Percentiles rank a stretch among this genome's conserved stretches.
phyloP scores from a whole-genome alignment of 1,284 basidiomycete genomes.

The Ganoderma lingzhi region DNA sequence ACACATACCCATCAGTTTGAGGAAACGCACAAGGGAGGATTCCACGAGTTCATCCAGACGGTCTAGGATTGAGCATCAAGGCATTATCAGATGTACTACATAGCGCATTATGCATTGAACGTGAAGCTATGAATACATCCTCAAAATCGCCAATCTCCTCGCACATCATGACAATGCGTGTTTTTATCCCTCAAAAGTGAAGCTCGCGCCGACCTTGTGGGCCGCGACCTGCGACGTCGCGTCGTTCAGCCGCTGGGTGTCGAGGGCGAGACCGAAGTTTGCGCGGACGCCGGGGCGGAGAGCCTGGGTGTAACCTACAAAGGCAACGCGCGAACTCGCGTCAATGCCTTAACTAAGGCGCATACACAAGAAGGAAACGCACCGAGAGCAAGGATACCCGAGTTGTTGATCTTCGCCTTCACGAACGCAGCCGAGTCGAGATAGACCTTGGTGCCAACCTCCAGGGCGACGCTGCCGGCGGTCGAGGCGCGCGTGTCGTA shows the following conservation, averaged over 20 bases:
- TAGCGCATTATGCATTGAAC: conserved; percentile 33
- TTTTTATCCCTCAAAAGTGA: conserved; percentile 74
- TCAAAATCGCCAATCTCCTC: conserved; percentile 17
- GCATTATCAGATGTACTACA: conserved; percentile 18
- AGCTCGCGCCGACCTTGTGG: conserved; percentile 82
- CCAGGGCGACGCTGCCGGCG: conserved; percentile 79
- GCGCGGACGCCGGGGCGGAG: conserved; percentile 97
- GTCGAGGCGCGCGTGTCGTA: conserved; percentile 93
- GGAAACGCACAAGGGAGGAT: background rate
- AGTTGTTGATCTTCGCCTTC: conserved; percentile 99
- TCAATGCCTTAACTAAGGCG: conserved; percentile 7
- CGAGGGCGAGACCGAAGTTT: conserved; percentile 91
- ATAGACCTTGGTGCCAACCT: conserved; percentile 97
- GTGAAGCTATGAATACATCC: conserved; percentile 33
- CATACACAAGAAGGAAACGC: conserved; percentile 30
- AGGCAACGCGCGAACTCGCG: background rate
- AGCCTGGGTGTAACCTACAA: conserved; percentile 85
- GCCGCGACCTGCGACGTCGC: conserved; percentile 64
- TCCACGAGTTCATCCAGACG: background rate
- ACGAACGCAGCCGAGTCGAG: conserved; percentile 92
- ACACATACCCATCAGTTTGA: too few relatives aligned
- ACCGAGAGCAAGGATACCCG: conserved; percentile 89
- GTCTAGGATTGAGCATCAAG: background rate
- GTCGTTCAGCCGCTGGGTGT: conserved; percentile 89
- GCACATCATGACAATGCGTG: conserved; percentile 11